Conservation (phyloP, 306 rosid genomes). For the Senna siamea region DNA sequence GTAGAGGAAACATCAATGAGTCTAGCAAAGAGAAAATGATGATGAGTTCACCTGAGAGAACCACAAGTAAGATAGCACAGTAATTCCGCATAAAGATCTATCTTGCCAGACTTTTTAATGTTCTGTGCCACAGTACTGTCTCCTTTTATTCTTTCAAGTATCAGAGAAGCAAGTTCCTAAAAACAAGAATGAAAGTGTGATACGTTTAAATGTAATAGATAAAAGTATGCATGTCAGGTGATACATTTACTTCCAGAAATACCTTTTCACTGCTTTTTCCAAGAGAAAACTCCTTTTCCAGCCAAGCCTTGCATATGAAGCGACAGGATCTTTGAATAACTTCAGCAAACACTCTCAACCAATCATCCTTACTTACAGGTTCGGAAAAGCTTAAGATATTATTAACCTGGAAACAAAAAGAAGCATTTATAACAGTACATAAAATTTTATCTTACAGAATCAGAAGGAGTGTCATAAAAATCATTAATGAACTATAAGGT, state of each 20-base stretch:
- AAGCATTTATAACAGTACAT: constrained; percentile 10
- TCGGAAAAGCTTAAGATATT: constrained; percentile 48
- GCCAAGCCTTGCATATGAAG: constrained; percentile 73
- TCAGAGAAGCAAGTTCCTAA: constrained; percentile 65
- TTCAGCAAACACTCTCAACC: constrained; percentile 59
- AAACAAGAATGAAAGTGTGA: constrained; percentile 28
- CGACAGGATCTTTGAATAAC: constrained; percentile 60
- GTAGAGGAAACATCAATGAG: constrained; percentile 3
- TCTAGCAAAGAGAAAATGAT: constrained; percentile 21
- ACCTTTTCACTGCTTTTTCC: constrained; percentile 61
- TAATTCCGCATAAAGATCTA: constrained; percentile 83
- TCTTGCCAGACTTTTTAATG: constrained; percentile 88
- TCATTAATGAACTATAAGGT: background rate
- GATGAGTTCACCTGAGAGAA: constrained; percentile 64
- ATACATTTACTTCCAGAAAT: constrained; percentile 35
- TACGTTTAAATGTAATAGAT: constrained; percentile 32
- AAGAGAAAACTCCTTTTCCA: constrained; percentile 69
- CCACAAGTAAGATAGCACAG: constrained; percentile 79
- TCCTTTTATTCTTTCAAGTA: constrained; percentile 66
- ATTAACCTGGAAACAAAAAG: constrained; percentile 63
- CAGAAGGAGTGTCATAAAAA: background rate
- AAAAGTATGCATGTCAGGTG: constrained; percentile 15
- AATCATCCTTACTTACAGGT: constrained; percentile 50
- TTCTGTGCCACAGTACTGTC: constrained; percentile 61
- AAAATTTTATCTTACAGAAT: constrained; percentile 1